Percentiles rank a stretch among this genome's conserved stretches.
Conservation (phyloP, 2,329 filamentous ascomycete species). For the Exophiala sp. region DNA sequence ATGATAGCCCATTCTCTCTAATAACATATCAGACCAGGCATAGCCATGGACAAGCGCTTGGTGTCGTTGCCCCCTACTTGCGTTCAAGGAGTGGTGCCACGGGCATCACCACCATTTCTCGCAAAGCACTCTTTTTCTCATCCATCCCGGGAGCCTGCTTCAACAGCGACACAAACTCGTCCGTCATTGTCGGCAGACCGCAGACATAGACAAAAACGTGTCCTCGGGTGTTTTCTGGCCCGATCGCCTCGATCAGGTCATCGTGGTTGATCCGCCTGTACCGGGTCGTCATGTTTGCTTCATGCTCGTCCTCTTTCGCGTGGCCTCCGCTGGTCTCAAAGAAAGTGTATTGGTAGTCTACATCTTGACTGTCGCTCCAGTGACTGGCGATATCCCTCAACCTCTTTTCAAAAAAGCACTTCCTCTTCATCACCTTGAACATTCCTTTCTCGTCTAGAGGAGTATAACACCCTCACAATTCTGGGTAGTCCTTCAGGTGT, state of each 20-base stretch:
- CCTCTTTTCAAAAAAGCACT: slow-evolving; percentile 50
- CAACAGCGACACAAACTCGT: slow-evolving; percentile 51
- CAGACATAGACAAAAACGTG: slow-evolving; percentile 59
- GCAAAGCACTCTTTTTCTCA: slow-evolving; percentile 46
- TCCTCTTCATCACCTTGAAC: slow-evolving; percentile 26
- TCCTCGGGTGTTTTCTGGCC: slow-evolving; percentile 32
- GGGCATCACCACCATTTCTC: slow-evolving; percentile 63
- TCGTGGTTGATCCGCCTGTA: slow-evolving; percentile 33
- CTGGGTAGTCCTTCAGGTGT: slow-evolving; percentile 16
- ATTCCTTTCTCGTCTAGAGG: slow-evolving; percentile 22
- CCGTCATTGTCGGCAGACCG: slow-evolving; percentile 63
- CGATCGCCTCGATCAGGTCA: slow-evolving; percentile 36
- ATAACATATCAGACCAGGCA: too few species aligned
- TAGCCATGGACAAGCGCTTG: too few species aligned
- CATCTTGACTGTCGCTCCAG: slow-evolving; percentile 26
- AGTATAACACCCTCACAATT: slow-evolving; percentile 25
- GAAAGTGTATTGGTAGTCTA: slow-evolving; percentile 43
- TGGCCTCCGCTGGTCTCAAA: slow-evolving; percentile 42
- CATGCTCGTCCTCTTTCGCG: neutral
- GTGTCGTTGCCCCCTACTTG: too few species aligned
- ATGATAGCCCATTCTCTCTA: too few species aligned
- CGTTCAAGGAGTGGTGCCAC: too few species aligned
- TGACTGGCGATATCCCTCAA: slow-evolving; percentile 41
- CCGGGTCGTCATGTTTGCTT: slow-evolving; percentile 29
- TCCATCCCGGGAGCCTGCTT: slow-evolving; percentile 40